Evolutionary conservation across 331 rosid genomes (phyloP).

Genomic region (Erythrophleum ivorense): DNA sequence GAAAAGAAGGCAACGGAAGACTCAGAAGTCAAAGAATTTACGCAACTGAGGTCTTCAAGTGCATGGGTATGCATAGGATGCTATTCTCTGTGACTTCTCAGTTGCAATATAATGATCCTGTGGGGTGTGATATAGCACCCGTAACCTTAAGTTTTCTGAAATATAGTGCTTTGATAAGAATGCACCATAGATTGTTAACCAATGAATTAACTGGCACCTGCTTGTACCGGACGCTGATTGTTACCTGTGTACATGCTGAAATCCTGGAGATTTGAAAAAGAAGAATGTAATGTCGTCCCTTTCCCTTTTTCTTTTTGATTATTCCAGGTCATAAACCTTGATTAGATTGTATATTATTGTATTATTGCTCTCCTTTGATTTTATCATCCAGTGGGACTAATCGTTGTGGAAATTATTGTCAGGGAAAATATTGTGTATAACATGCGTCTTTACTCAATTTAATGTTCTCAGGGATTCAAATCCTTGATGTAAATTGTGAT

Average conservation of each 20-base stretch:
- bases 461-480: background rate
- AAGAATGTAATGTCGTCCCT: background rate
- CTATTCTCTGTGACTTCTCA: conserved; percentile 18
- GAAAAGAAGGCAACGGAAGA: conserved; percentile 44
- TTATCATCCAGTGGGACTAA: too few species aligned
- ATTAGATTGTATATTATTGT: too few species aligned
- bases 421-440: too few species aligned
- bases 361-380: too few species aligned
- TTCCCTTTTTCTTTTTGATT: background rate
- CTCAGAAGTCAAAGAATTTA: background rate
- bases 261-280: background rate
- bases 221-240: background rate
- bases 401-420: too few species aligned
- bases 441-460: background rate
- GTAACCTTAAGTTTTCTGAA: background rate
- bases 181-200: background rate
- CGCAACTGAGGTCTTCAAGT: conserved; percentile 25
- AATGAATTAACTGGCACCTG: background rate
- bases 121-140: background rate
- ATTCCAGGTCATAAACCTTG: too few species aligned
- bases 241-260: background rate
- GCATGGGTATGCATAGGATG: conserved; percentile 5
- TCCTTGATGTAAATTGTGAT: background rate
- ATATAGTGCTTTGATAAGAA: background rate
- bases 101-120: background rate